These are phyloP conservation scores for Salvia hispanica DNA, from an alignment of 257 asterid genomes.

Conservation along the genomic window DNA sequence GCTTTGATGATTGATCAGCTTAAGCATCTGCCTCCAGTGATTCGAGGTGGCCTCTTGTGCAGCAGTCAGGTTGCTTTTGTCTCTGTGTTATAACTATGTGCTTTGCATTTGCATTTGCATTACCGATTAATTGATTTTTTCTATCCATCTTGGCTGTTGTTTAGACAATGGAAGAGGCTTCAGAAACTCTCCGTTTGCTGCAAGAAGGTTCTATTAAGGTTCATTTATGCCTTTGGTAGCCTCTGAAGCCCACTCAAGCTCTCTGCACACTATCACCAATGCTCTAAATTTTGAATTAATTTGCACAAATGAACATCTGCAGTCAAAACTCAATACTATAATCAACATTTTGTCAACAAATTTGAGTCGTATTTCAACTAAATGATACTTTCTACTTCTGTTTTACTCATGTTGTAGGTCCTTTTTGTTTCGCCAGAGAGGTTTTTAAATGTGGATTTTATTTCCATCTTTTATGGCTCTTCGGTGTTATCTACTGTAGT, in stretches of 20 bases:
- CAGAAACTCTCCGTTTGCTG: conserved; percentile 63
- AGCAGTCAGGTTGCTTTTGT: conserved; percentile 76
- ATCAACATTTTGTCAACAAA: conserved; percentile 1
- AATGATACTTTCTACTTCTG: conserved; percentile 11
- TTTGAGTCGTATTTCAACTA: conserved; percentile 20
- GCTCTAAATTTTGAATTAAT: conserved; percentile 2
- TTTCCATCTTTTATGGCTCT: conserved; percentile 59
- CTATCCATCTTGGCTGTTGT: conserved; percentile 31
- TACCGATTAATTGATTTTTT: background rate
- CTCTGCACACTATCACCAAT: too few species aligned
- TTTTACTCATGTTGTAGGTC: conserved; percentile 57
- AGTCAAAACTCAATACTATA: background rate
- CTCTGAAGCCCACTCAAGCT: too few species aligned
- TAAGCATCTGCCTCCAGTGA: conserved; percentile 73
- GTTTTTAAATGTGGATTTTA: conserved; percentile 74
- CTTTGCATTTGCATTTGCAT: conserved; percentile 13
- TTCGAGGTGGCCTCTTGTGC: conserved; percentile 77
- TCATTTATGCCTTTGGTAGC: conserved; percentile 4
- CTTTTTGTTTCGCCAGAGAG: conserved; percentile 99
- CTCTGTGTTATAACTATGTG: conserved; percentile 14
- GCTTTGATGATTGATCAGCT: conserved; percentile 98
- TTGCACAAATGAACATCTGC: conserved; percentile 5
- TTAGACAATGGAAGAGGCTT: conserved; percentile 77
- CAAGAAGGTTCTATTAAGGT: conserved; percentile 86
- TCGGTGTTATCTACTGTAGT: conserved; percentile 74